phyloP scores from a whole-genome alignment of 2,329 filamentous ascomycete species.

The Pseudogymnoascus sp. region DNA sequence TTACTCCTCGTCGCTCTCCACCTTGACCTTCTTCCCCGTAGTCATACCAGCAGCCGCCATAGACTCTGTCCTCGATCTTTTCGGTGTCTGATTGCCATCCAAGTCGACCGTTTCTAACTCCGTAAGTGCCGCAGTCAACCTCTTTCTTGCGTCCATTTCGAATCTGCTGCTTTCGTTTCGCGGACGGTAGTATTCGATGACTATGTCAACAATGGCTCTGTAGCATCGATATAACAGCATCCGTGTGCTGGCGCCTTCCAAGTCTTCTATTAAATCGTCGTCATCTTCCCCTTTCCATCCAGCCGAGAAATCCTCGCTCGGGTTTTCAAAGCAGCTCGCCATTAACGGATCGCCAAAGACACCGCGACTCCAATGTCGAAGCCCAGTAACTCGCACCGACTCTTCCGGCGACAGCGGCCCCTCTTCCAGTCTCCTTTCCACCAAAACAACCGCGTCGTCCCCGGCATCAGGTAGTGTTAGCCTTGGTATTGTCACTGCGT shows the following conservation, averaged over 20 bases:
- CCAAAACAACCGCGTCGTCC: constrained; percentile 44
- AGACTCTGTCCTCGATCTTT: constrained; percentile 21
- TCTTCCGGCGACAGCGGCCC: constrained; percentile 11
- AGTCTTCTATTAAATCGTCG: constrained; percentile 36
- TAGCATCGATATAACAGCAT: constrained; percentile 53
- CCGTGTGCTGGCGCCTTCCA: constrained; percentile 38
- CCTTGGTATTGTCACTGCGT: constrained; percentile 44
- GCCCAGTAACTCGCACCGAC: constrained; percentile 38
- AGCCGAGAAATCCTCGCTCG: constrained; percentile 38
- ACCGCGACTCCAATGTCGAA: constrained; percentile 53
- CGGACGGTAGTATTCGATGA: constrained; percentile 49
- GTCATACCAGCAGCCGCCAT: constrained; percentile 11
- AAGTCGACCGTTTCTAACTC: constrained; percentile 35
- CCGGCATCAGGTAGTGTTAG: constrained; percentile 49
- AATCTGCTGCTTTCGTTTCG: constrained; percentile 39
- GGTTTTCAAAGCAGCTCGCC: constrained; percentile 40
- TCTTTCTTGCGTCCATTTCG: constrained; percentile 48
- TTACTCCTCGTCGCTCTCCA: constrained; percentile 13
- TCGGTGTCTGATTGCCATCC: constrained; percentile 17
- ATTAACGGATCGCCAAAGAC: constrained; percentile 55
- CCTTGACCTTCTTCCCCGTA: constrained; percentile 20
- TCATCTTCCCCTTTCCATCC: constrained; percentile 33
- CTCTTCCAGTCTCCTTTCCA: constrained; percentile 25
- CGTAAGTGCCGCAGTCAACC: constrained; percentile 40
- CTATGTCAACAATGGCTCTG: constrained; percentile 45